These are phyloP conservation scores for Polytrichum formosum DNA, from an alignment of 225 moss, liverwort and hornwort species.

Conservation along the genomic window DNA sequence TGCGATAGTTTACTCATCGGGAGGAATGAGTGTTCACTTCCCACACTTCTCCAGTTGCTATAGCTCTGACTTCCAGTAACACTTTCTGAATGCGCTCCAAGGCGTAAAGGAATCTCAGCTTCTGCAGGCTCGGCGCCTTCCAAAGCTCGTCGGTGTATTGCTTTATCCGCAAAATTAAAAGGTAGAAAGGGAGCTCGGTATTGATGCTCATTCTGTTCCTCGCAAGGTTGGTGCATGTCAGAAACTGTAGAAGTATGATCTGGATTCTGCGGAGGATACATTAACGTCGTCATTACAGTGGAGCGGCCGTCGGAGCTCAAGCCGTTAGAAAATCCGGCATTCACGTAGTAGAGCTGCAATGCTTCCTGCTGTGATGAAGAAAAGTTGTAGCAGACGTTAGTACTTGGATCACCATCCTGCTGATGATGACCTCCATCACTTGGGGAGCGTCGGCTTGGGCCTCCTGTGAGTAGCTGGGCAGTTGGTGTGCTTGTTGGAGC, in stretches of 20 bases:
- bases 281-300: conserved; percentile 12
- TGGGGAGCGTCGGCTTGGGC: conserved; percentile 43
- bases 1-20: conserved; percentile 54
- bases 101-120: conserved; percentile 24
- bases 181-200: conserved; percentile 27
- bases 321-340: conserved; percentile 19
- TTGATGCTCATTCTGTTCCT: conserved; percentile 22
- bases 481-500: conserved; percentile 19
- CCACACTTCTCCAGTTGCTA: conserved; percentile 52
- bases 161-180: conserved; percentile 21
- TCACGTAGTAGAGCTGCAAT: conserved; percentile 41
- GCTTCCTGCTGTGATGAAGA: conserved; percentile 25
- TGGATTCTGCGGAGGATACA: conserved; percentile 21
- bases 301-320: conserved; percentile 20
- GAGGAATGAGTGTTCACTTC: conserved; percentile 65
- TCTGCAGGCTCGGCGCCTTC: not conserved
- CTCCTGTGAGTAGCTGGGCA: conserved; percentile 50
- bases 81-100: conserved; percentile 4
- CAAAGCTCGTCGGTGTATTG: conserved; percentile 15
- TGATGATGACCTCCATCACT: conserved; percentile 19
- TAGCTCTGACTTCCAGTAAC: conserved; percentile 29
- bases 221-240: too few species aligned
- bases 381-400: conserved; percentile 30
- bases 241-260: not conserved
- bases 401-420: conserved; percentile 11